These are phyloP conservation scores for Solanum appendiculatum DNA, from an alignment of 257 asterid species.

Conservation along the genomic window DNA sequence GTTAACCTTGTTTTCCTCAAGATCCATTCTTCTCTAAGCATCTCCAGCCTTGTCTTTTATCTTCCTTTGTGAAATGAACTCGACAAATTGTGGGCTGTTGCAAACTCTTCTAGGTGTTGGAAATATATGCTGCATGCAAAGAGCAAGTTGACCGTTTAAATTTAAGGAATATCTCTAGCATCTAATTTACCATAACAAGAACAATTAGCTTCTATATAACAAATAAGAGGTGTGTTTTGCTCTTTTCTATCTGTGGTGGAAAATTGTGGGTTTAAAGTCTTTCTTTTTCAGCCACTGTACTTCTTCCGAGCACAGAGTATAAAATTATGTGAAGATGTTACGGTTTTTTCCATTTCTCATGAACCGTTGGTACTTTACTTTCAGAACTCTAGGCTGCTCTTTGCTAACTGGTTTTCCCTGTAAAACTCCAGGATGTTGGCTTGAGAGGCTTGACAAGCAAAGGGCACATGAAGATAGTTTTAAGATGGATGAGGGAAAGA, in stretches of 20 bases:
- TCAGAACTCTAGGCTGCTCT: not conserved
- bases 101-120: not conserved
- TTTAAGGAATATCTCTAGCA: not conserved
- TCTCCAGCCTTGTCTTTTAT: not conserved
- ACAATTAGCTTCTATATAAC: not conserved
- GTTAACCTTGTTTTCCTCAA: not conserved
- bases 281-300: not conserved
- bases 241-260: not conserved
- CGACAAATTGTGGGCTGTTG: not conserved
- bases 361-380: not conserved
- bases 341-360: not conserved
- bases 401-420: not conserved
- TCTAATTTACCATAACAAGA: not conserved
- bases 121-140: not conserved
- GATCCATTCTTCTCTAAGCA: not conserved
- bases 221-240: not conserved
- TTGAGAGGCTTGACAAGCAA: constrained; percentile 67
- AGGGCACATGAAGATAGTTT: constrained; percentile 71
- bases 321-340: not conserved
- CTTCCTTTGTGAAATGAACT: not conserved
- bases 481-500: constrained; percentile 91
- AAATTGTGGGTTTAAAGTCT: not conserved
- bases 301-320: not conserved
- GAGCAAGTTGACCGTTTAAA: not conserved
- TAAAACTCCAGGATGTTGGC: constrained; percentile 57